Evolutionary conservation across 495 filamentous ascomycete genomes (phyloP).

Genomic region (Lentithecium fluviatile): DNA sequence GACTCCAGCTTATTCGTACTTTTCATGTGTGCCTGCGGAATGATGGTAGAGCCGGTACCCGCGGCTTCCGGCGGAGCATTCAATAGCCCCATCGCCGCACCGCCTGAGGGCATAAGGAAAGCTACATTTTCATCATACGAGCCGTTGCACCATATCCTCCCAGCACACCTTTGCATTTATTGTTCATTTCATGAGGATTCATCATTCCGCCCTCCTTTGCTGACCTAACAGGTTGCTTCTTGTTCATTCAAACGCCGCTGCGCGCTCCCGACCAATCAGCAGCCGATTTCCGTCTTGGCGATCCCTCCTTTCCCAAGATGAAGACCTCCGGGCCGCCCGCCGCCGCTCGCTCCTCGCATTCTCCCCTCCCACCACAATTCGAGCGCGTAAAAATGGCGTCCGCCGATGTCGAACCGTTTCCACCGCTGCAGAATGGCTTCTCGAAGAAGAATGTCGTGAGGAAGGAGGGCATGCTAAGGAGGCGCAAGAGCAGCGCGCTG

Average conservation of each 20-base stretch:
- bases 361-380: constrained; percentile 3
- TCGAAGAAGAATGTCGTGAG: background rate
- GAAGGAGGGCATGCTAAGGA: constrained; percentile 6
- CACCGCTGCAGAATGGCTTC: constrained; percentile 16
- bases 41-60: no score
- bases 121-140: no score
- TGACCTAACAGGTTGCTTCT: background rate
- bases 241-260: background rate
- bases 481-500: constrained; percentile 31
- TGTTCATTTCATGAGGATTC: no score
- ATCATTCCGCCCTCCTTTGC: no score
- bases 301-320: constrained; percentile 10
- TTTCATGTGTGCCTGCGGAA: no score
- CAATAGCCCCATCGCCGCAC: no score
- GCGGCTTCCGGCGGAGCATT: no score
- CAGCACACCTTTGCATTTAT: no score
- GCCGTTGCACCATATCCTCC: no score
- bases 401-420: constrained; percentile 30
- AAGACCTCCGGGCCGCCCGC: constrained; percentile 1
- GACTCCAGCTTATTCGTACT: no score
- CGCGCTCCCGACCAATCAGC: background rate
- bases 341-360: background rate
- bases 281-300: constrained; percentile 1
- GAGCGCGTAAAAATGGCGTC: constrained; percentile 15
- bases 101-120: no score